A percentile compares a stretch with the other conserved stretches of the same genome.
Conservation (phyloP, 495 filamentous ascomycete genomes). For the Penicillium desertorum region DNA sequence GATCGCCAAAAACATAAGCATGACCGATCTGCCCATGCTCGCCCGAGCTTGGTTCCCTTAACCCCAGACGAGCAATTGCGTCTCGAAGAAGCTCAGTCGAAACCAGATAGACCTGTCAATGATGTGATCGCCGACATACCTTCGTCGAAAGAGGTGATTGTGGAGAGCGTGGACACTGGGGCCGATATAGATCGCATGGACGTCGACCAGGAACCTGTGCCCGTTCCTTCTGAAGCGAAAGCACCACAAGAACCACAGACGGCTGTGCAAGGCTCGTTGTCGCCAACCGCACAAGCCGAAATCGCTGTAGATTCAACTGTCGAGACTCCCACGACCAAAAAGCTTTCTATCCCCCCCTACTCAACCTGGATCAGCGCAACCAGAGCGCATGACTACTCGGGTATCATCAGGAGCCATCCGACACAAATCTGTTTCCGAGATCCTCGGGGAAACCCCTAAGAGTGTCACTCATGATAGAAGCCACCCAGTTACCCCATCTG, state of each 20-base stretch:
- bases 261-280: slow-evolving; percentile 16
- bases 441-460: slow-evolving; percentile 62
- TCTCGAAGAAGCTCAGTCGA: slow-evolving; percentile 49
- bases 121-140: slow-evolving; percentile 6
- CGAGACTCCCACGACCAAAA: slow-evolving; percentile 14
- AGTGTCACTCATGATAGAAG: slow-evolving; percentile 37
- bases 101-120: slow-evolving; percentile 31
- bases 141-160: slow-evolving; percentile 29
- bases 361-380: slow-evolving; percentile 32
- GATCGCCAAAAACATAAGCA: slow-evolving; percentile 26
- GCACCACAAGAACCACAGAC: slow-evolving; percentile 11
- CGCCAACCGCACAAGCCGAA: slow-evolving; percentile 19
- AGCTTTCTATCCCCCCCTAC: slow-evolving; percentile 21
- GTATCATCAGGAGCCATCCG: slow-evolving; percentile 66
- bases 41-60: slow-evolving; percentile 35
- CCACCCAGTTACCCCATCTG: slow-evolving; percentile 23
- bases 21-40: slow-evolving; percentile 22
- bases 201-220: slow-evolving; percentile 18
- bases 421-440: slow-evolving; percentile 73
- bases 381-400: slow-evolving; percentile 61
- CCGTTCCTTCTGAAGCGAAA: slow-evolving; percentile 14
- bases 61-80: slow-evolving; percentile 52
- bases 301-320: slow-evolving; percentile 14
- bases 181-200: slow-evolving; percentile 30
- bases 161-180: slow-evolving; percentile 23